Evolutionary conservation across 2,329 filamentous ascomycete species (phyloP), one percentile per base, ranked within the genome.

Genomic region (Penicillium nordicum): DNA sequence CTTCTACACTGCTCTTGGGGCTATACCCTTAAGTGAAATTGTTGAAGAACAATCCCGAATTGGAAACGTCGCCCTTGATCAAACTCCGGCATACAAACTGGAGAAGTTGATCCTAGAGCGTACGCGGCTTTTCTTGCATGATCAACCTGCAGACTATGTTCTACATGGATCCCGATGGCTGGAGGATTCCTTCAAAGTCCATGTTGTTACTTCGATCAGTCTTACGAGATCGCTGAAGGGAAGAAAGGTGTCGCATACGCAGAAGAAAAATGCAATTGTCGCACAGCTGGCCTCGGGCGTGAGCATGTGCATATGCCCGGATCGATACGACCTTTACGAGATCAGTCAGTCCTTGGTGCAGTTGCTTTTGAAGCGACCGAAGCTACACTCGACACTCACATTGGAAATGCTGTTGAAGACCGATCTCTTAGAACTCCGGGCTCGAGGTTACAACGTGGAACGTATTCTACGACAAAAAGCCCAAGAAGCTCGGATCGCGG

Each of bases 361-460:
- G 66, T 78, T 96, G 50, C 80, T 99, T 37, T 80, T 99, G 46
- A 84, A 85, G 50, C 84, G 91, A 23, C 92, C 93, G 8, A 93
- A 90, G 62, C 89, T 96, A 67, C 89, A 95, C 69, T 92, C 93
- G 2, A 91, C 90, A 53, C 83, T 97, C 54, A 93, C 94, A 52
- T 85, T 99, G 54, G 94, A 97, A 74, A 92, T 91, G 51, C 88
- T 99, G 60, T 78, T 99, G 37, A 93, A 89, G 56, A 86, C 94
- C 9, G 90, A 93, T 64, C 80, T 99, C 25, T 83, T 89, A 45
- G 87, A 92, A 50, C 78, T 99, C 40, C 87, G 90, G 66, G 86
- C 87, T 58, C 90, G 94, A 61, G 94, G 94, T 1, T 97, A 97
- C 79, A 97, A 99, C 64, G 94, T 99, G 38, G 91, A 97, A 68